phyloP scores from a whole-genome alignment of 2,329 filamentous ascomycete species.

The Ascochyta viciae-villosae region DNA sequence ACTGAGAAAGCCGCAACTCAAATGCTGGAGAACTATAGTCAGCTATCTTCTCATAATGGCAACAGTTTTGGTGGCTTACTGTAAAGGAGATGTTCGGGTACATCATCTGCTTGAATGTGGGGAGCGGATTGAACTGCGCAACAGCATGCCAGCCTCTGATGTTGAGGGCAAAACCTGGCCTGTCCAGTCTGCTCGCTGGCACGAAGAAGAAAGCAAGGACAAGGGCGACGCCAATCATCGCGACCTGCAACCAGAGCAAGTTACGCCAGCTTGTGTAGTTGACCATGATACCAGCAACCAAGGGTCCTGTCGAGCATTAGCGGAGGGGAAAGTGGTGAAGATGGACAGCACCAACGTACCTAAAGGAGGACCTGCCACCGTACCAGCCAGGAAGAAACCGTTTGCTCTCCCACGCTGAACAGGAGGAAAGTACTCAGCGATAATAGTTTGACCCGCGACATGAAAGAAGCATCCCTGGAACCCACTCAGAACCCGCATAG shows the following conservation, averaged over 20 bases:
- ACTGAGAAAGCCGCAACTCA: constrained; percentile 30
- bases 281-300: constrained; percentile 42
- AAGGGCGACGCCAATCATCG: constrained; percentile 39
- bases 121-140: constrained; percentile 28
- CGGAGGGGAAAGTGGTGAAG: background rate
- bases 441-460: constrained; percentile 25
- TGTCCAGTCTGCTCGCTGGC: constrained; percentile 13
- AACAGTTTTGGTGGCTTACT: background rate
- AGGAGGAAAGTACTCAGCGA: constrained; percentile 30
- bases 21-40: constrained; percentile 8
- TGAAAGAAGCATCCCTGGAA: constrained; percentile 27
- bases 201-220: constrained; percentile 35
- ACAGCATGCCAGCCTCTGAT: constrained; percentile 12
- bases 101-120: constrained; percentile 27
- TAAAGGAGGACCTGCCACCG: constrained; percentile 53
- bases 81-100: constrained; percentile 36
- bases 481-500: constrained; percentile 23
- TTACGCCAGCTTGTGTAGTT: constrained; percentile 40
- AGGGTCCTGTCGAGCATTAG: constrained; percentile 26
- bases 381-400: constrained; percentile 54
- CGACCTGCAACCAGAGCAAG: constrained; percentile 45
- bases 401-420: constrained; percentile 53
- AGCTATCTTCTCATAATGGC: background rate
- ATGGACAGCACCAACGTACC: background rate
- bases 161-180: constrained; percentile 10